Evolutionary conservation across 2,329 filamentous ascomycete species (phyloP), one percentile per base, ranked within the genome.

Genomic region (Stagonosporopsis rhizophila): DNA sequence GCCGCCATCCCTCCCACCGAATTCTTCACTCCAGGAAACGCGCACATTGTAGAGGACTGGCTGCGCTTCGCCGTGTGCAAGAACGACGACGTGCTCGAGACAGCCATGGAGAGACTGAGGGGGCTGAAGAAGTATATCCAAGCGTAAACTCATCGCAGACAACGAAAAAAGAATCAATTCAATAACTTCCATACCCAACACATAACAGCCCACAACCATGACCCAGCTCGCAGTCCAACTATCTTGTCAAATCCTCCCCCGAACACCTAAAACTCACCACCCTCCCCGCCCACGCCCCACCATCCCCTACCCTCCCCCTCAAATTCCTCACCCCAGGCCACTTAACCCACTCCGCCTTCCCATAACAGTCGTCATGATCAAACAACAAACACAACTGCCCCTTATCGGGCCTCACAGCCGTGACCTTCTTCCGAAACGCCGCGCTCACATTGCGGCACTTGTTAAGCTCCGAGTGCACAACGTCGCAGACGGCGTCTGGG

Each of bases 31-130:
- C 88, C 91, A 17, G 80, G 77, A 39, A 96, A 96, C 71, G 87
- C 90, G 25, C 87, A 90, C 68, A 86, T 97, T 66, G 95, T 91
- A 0, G 91, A 97, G 81, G 89, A 98, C 69, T 99, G 96, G 79
- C 83, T 99, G 70, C 84, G 95, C 22, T 98, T 98, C 74, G 95
- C 95, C 0, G 92, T 99, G 1, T 99, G 95, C 81, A 99, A 99
- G 82, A 86, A 94, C 30, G 92, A 99, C 71, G 86, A 91, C 39
- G 87, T 98, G 12, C 69, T 83, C 9, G 81, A 83, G 66, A 76
- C 73, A 45, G 81, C 81, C 2, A 80, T 81, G 72, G 80, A 82
- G 60, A 68, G 81, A 47, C 59, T 83, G 52, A 68, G 81, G 53
- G 80, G 79, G 15, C 56, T 83, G 66, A 81, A 77, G 72, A 80